Base-by-base conservation (phyloP, 116 monocot genomes). In the Phalaenopsis hybrid region DNA sequence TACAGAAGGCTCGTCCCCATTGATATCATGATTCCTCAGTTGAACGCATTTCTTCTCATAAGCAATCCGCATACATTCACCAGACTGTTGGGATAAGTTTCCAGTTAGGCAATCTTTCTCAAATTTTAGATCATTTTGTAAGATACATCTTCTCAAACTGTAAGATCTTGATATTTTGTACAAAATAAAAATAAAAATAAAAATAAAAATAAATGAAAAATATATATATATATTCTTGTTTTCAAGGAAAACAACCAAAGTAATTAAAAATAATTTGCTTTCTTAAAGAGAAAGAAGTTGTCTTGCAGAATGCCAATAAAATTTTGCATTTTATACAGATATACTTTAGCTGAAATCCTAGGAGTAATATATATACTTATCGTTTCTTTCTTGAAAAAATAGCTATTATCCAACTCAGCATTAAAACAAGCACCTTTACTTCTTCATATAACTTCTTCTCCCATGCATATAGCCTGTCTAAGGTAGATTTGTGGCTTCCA, bases 401-500 rank as follows among this genome's bases (percentile, higher is more conserved):
- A 37, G 72, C 68, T 31, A 23, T 16, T 37, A 37, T 72, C 72
- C 15, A 72, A 34, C 0, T 10, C 37, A 72, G 16, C 37, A 37
- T 72, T 46, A 75, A 21, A 37, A 31, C 45, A 45, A 46, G 75
- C 73, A 97, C 97, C 97, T 94, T 94, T 7, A 98, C 94, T 90
- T 94, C 94, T 69, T 91, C 84, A 69, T 97, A 97, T 81, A 97
- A 81, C 76, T 97, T 97, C 89, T 93, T 97, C 81, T 97, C 97
- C 97, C 97, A 98, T 73, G 88, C 85, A 82, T 94, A 94, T 16
- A 98, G 73, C 79, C 92, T 90, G 78, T 93, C 99, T 74, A 99
- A 78, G 77, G 99, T 98, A 16, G 94, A 90, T 25, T 92, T 93
- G 78, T 98, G 97, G 74, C 90, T 92, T 45, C 87, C 89, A 44